These are phyloP conservation scores for Microbotryum lychnidis-dioicae DNA, from an alignment of 1,284 basidiomycete genomes.

Conservation along the genomic window DNA sequence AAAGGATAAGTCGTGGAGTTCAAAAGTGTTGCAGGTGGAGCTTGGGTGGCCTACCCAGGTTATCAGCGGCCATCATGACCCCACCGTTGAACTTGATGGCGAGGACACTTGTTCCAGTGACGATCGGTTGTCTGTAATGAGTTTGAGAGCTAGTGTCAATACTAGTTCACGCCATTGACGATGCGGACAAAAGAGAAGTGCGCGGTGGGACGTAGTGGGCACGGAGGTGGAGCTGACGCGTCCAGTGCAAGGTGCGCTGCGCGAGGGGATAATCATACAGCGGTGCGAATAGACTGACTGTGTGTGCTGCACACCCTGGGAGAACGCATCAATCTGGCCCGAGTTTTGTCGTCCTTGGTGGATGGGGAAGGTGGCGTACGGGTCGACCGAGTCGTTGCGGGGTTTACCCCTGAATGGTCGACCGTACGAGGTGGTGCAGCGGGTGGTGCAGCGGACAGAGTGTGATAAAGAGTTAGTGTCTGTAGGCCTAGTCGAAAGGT, in stretches of 20 bases:
- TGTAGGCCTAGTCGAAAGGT: neutral
- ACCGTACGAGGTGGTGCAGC: neutral
- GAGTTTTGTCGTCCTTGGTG: slow-evolving; percentile 50
- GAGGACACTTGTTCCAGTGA: slow-evolving; percentile 92
- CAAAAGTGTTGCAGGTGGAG: neutral
- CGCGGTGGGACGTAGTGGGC: neutral
- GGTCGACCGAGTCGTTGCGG: slow-evolving; percentile 61
- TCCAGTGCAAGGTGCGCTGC: neutral
- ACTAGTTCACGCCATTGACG: no score
- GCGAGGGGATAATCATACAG: neutral
- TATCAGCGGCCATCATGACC: slow-evolving; percentile 99
- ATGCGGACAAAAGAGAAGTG: no score
- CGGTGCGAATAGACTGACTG: slow-evolving; percentile 50
- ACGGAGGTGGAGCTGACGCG: neutral
- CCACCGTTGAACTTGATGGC: slow-evolving; percentile 92
- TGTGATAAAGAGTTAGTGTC: neutral
- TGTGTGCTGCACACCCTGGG: slow-evolving; percentile 61
- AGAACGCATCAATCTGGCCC: slow-evolving; percentile 51
- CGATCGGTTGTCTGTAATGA: slow-evolving; percentile 70
- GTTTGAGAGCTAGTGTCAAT: no score
- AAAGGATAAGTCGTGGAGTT: neutral
- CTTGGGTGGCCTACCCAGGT: slow-evolving; percentile 57
- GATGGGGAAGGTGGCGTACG: slow-evolving; percentile 64
- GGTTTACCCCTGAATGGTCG: slow-evolving; percentile 29
- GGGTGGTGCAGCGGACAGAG: neutral